These are phyloP conservation scores for Aulographum hederae DNA, from an alignment of 2,329 filamentous ascomycete species.

Conservation along the genomic window DNA sequence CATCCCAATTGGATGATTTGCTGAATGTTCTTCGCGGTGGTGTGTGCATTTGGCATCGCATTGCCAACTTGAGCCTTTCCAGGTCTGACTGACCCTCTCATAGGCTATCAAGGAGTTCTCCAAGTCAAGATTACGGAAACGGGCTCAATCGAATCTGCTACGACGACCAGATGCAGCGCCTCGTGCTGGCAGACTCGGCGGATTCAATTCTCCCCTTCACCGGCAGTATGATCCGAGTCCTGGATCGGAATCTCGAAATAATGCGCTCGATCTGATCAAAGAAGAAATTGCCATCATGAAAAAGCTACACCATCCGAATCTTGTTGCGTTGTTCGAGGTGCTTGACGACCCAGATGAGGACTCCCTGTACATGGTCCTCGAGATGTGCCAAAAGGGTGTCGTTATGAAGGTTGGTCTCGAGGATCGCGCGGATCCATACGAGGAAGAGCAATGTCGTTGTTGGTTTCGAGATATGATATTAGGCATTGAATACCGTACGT, in stretches of 20 bases:
- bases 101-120: slow-evolving; percentile 97
- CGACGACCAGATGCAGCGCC: slow-evolving; percentile 38
- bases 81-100: too few relatives aligned
- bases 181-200: slow-evolving; percentile 32
- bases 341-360: slow-evolving; percentile 91
- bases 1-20: slow-evolving; percentile 7
- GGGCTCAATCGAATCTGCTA: slow-evolving; percentile 76
- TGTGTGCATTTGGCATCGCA: slow-evolving; percentile 7
- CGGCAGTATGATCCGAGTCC: slow-evolving; percentile 35
- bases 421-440: slow-evolving; percentile 65
- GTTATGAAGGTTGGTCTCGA: slow-evolving; percentile 92
- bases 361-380: slow-evolving; percentile 94
- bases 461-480: slow-evolving; percentile 94
- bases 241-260: slow-evolving; percentile 30
- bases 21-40: neutral
- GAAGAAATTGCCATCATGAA: slow-evolving; percentile 99
- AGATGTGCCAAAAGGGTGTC: slow-evolving; percentile 97
- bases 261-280: slow-evolving; percentile 70
- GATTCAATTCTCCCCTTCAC: slow-evolving; percentile 46
- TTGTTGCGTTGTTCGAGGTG: slow-evolving; percentile 88
- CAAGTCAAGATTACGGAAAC: slow-evolving; percentile 74
- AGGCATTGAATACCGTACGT: slow-evolving; percentile 78
- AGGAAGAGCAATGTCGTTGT: slow-evolving; percentile 61
- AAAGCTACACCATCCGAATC: slow-evolving; percentile 83
- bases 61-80: too few relatives aligned